Evolutionary conservation across 2,329 filamentous ascomycete species (phyloP), one percentile per base, ranked within the genome.

Genomic region (Torrubiellomyces zombiae): DNA sequence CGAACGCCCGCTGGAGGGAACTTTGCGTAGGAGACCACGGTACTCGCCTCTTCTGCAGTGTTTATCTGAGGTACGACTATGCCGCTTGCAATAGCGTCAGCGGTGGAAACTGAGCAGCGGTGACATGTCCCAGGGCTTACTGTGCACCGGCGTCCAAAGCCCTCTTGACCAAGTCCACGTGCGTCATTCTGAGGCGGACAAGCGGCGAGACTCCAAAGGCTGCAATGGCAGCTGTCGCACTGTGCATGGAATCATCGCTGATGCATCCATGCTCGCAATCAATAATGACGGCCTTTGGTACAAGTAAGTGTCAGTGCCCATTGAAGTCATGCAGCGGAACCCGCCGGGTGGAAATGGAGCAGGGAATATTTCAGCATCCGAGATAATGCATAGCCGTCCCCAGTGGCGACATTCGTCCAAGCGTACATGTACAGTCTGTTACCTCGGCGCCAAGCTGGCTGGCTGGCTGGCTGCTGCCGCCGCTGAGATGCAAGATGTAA

Each of bases 221-320:
- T 16, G 53, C 36, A 20, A 56, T 54, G 7, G 53, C 58, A n/a
- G 51, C 48, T 6, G 57, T 52, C 3, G 51, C 48, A 37, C 58
- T 55, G 38, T 60, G 47, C 56, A 56, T 58, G 9, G 47, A 38
- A 23, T 48, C 46, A 33, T 58, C 42, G 13, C 47, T 43, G 29
- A 58, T 50, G 33, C 47, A 49, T 9, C 55, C 55, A 33, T 59
- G 56, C 31, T 55, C 56, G 25, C 54, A 55, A 30, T 58, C 58
- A 24, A 60, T 47, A 24, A 60, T 55, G 22, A 64, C 51, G 26
- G 55, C n/a, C n/a, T n/a, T n/a, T n/a, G n/a, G n/a, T 57, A 28
- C 14, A 11, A 11, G 12, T 8, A 22, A 22, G n/a, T 8, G 14
- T 22, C 20, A 22, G 20, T 4, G 9, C 9, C 10, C 9, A 22